Conservation (phyloP, 192 early-diverging fungal genomes). For the Mycoemilia scoparia region DNA sequence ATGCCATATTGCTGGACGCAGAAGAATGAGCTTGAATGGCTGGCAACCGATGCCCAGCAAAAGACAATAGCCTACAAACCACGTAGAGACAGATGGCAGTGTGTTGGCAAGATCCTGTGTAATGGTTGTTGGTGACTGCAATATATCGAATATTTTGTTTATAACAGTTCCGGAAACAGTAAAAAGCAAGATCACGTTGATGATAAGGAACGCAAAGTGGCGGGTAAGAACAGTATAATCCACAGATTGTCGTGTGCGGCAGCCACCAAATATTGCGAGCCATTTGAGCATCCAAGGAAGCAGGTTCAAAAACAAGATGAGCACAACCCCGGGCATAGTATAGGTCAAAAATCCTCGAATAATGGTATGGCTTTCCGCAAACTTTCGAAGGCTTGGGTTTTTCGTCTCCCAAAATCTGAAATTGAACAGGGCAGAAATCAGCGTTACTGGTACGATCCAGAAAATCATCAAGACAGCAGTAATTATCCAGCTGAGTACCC, state of each 20-base stretch:
- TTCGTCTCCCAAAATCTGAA: conserved; percentile 36
- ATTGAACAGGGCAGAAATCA: conserved; percentile 45
- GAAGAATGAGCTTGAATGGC: conserved; percentile 51
- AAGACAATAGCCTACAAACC: conserved; percentile 59
- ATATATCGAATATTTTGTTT: conserved; percentile 39
- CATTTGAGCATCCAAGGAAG: conserved; percentile 50
- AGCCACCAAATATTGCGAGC: conserved; percentile 18
- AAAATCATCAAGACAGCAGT: conserved; percentile 52
- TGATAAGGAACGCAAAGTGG: conserved; percentile 55
- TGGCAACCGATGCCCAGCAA: conserved; percentile 50
- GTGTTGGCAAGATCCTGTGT: conserved; percentile 42
- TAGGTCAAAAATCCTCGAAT: conserved; percentile 42
- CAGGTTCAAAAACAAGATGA: conserved; percentile 46
- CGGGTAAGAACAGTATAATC: conserved; percentile 38
- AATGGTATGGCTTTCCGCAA: conserved; percentile 29
- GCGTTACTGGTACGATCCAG: conserved; percentile 53
- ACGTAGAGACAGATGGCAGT: conserved; percentile 50
- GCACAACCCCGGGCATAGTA: conserved; percentile 53
- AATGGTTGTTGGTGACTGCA: conserved; percentile 41
- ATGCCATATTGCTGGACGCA: conserved; percentile 41
- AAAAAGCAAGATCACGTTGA: conserved; percentile 60
- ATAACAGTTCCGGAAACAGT: conserved; percentile 50
- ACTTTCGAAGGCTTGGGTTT: conserved; percentile 35
- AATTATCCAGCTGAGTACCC: conserved; percentile 30
- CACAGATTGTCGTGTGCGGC: conserved; percentile 19